phyloP scores from a whole-genome alignment of 1,284 basidiomycete genomes.

The Anthracocystis panici-leucophaei region DNA sequence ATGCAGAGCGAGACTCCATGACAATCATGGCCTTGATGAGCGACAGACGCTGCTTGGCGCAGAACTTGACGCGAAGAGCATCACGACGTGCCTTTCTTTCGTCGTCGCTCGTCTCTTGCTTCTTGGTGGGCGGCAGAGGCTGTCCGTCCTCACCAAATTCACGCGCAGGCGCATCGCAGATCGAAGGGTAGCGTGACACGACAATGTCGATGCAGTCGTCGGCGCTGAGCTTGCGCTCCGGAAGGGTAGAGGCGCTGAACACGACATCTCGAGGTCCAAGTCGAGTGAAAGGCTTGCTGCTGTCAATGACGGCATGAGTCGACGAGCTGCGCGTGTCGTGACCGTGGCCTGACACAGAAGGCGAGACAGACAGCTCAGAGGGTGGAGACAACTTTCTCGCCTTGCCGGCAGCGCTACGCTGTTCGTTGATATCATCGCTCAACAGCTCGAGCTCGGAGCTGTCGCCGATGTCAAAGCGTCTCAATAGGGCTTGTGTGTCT shows the following conservation, averaged over 20 bases:
- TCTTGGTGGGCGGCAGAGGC: constrained; percentile 56
- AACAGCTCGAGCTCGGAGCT: constrained; percentile 34
- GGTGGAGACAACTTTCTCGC: constrained; percentile 15
- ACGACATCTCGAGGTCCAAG: constrained; percentile 39
- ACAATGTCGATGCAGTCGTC: constrained; percentile 30
- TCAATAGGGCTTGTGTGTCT: constrained; percentile 2
- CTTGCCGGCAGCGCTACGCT: constrained; percentile 32
- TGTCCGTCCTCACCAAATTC: constrained; percentile 52
- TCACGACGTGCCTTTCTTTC: constrained; percentile 48
- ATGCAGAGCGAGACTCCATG: constrained; percentile 50
- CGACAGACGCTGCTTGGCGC: constrained; percentile 49
- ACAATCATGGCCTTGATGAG: constrained; percentile 61
- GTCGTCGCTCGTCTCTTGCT: constrained; percentile 53
- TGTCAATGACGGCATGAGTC: constrained; percentile 1
- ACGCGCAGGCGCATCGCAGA: constrained; percentile 47
- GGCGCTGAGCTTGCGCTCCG: constrained; percentile 24
- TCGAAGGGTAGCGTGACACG: constrained; percentile 30
- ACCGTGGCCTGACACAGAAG: constrained; percentile 10
- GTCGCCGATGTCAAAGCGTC: constrained; percentile 18
- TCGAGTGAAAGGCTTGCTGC: constrained; percentile 40
- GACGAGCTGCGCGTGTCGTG: constrained; percentile 13
- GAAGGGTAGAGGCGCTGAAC: constrained; percentile 40
- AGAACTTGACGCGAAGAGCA: constrained; percentile 38
- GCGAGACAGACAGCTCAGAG: constrained; percentile 8
- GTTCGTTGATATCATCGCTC: constrained; percentile 26